Evolutionary conservation across 768 basidiomycete genomes (phyloP).

Genomic region (Pisolithus marmoratus): DNA sequence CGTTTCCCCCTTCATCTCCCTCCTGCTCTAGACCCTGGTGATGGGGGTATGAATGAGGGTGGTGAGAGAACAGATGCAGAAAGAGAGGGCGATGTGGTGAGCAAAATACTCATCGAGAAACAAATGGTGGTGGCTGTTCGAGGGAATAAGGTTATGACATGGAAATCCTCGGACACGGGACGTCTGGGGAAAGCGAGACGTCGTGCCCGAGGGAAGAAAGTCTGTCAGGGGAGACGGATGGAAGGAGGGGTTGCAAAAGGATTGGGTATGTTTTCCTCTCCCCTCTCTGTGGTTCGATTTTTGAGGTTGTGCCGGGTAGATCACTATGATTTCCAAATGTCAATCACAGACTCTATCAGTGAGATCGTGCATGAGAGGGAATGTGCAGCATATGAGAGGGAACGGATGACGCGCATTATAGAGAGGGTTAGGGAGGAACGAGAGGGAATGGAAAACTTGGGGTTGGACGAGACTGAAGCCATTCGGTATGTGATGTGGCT

Average conservation of each 20-base stretch:
- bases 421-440: conserved; percentile 55
- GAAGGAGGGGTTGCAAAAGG: conserved; percentile 33
- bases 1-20: too few relatives aligned
- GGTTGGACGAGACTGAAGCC: conserved; percentile 68
- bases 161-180: conserved; percentile 45
- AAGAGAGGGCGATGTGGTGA: conserved; percentile 39
- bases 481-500: conserved; percentile 81
- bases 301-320: conserved; percentile 33
- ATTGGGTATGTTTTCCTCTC: conserved; percentile 33
- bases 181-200: conserved; percentile 25
- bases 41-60: too few relatives aligned
- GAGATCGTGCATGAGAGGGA: conserved; percentile 48
- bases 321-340: conserved; percentile 56
- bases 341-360: conserved; percentile 53
- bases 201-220: conserved; percentile 30
- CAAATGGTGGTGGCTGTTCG: conserved; percentile 54
- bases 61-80: conserved; percentile 8
- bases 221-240: conserved; percentile 19
- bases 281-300: neutral
- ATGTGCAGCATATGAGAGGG: conserved; percentile 32
- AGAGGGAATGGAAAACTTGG: conserved; percentile 52
- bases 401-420: conserved; percentile 38
- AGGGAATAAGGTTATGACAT: conserved; percentile 59
- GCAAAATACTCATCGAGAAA: conserved; percentile 50
- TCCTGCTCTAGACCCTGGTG: too few relatives aligned